Evolutionary conservation across 2,329 filamentous ascomycete species (phyloP).

Genomic region (Penicillium fuscoglaucum): DNA sequence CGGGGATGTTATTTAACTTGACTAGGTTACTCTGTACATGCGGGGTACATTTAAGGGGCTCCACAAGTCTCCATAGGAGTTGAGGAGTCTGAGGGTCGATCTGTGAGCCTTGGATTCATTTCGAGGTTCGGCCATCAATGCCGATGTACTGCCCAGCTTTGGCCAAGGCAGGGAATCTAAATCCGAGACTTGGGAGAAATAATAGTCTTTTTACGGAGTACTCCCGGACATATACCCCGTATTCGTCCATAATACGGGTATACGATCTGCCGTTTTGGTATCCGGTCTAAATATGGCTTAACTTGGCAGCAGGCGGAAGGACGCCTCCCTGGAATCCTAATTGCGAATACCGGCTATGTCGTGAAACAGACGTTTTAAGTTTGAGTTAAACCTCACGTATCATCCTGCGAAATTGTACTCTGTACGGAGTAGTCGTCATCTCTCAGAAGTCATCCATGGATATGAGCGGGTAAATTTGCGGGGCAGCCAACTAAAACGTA

Average conservation of each 20-base stretch:
- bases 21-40: background rate
- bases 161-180: background rate
- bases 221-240: no score
- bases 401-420: no score
- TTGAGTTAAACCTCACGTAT: background rate
- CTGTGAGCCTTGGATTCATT: background rate
- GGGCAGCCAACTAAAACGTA: no score
- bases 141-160: background rate
- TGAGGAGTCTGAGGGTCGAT: background rate
- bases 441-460: no score
- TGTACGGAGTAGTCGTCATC: no score
- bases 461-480: no score
- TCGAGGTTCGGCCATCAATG: background rate
- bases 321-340: background rate
- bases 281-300: background rate
- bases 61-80: background rate
- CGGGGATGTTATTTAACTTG: background rate
- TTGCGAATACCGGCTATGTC: background rate
- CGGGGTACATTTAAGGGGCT: background rate
- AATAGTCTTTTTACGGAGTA: background rate
- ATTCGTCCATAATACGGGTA: no score
- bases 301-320: background rate
- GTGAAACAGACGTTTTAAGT: background rate
- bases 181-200: background rate
- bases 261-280: no score